Conservation (phyloP, 306 rosid genomes). For the Pyrus communis region DNA sequence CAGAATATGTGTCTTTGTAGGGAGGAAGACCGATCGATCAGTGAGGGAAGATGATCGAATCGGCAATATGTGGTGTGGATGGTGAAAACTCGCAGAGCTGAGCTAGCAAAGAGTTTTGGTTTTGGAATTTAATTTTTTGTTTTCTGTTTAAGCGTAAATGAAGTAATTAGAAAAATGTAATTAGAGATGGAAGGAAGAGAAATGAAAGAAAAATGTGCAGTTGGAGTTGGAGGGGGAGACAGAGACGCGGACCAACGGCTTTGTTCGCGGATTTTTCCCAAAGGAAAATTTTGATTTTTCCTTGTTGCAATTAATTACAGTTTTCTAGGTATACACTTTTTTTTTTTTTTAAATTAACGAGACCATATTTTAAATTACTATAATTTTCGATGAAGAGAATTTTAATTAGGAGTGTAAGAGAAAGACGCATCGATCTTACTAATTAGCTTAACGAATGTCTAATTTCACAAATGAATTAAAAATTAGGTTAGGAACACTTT, state of each 20-base stretch:
- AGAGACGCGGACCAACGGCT: neutral
- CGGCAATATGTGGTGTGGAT: neutral
- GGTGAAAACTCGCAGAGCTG: neutral
- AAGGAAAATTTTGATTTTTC: neutral
- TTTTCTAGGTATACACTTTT: no score
- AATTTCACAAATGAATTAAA: no score
- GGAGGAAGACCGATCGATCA: neutral
- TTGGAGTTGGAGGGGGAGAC: neutral
- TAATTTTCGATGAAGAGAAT: no score
- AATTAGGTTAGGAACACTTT: no score
- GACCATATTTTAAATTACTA: no score
- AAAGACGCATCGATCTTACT: no score
- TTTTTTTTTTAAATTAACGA: no score
- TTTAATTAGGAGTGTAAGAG: neutral
- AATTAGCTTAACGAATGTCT: no score
- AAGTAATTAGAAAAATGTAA: no score
- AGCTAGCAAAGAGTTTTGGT: neutral
- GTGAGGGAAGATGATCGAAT: neutral
- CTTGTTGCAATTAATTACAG: neutral
- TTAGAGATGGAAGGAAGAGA: neutral
- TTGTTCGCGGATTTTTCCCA: neutral
- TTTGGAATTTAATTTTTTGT: no score
- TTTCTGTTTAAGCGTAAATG: neutral
- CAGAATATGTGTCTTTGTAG: neutral
- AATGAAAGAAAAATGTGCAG: neutral